A percentile compares a stretch with the other conserved stretches of the same genome.
Evolutionary conservation across 306 rosid species (phyloP).

Genomic region (Fragaria iinumae): DNA sequence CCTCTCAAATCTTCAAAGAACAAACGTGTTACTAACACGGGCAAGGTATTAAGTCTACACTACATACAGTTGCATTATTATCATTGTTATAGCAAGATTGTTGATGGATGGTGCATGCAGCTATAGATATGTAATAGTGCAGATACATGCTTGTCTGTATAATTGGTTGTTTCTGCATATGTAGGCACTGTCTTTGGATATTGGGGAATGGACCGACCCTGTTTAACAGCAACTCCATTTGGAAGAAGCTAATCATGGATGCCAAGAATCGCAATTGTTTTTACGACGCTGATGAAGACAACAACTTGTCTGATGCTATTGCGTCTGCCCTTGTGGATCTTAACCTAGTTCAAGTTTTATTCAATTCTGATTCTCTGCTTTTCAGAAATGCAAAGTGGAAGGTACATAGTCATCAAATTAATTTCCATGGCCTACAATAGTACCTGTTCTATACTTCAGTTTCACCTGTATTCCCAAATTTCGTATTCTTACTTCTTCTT

Average conservation of each 20-base stretch:
- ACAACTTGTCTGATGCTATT: slow-evolving; percentile 24
- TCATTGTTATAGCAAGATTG: neutral
- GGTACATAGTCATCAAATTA: neutral
- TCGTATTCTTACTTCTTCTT: neutral
- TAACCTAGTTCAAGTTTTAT: neutral
- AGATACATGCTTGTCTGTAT: neutral
- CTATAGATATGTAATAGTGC: too few relatives aligned
- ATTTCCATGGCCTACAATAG: neutral
- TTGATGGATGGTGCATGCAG: neutral
- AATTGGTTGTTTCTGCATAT: neutral
- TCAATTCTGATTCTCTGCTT: too few relatives aligned
- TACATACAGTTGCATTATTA: too few relatives aligned
- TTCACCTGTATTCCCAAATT: neutral
- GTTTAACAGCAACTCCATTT: slow-evolving; percentile 23
- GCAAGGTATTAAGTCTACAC: slow-evolving; percentile 34
- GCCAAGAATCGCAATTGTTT: slow-evolving; percentile 35
- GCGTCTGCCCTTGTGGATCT: slow-evolving; percentile 13
- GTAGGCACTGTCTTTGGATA: slow-evolving; percentile 44
- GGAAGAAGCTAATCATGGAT: slow-evolving; percentile 36
- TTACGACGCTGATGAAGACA: slow-evolving; percentile 27
- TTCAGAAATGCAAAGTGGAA: neutral
- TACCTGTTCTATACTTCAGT: neutral
- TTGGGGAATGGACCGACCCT: slow-evolving; percentile 36
- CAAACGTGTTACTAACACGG: slow-evolving; percentile 56
- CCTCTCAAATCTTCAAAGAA: slow-evolving; percentile 46